A percentile compares a stretch with the other conserved stretches of the same genome.
phyloP scores from a whole-genome alignment of 352 stramenopile genomes.

The Phytophthora megakarya region DNA sequence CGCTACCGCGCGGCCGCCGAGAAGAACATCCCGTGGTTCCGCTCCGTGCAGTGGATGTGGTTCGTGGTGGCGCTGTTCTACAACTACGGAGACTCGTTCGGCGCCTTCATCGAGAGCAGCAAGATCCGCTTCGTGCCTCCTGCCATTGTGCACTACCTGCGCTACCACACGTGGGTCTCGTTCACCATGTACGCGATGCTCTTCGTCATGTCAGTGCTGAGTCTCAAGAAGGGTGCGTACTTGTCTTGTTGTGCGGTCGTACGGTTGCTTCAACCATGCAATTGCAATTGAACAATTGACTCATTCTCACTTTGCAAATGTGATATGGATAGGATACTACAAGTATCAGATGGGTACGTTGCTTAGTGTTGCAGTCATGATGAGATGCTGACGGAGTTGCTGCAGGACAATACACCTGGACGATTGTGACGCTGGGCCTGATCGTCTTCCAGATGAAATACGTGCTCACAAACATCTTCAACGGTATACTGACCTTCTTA shows the following conservation, averaged over 20 bases:
- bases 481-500: constrained; percentile 48
- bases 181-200: constrained; percentile 95
- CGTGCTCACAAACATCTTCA: constrained; percentile 97
- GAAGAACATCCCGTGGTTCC: constrained; percentile 97
- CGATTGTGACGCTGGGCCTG: constrained; percentile 93
- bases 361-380: background rate
- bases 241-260: constrained; percentile 13
- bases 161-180: constrained; percentile 91
- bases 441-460: constrained; percentile 98
- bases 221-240: constrained; percentile 86
- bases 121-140: constrained; percentile 84
- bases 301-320: background rate
- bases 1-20: constrained; percentile 94
- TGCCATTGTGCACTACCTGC: constrained; percentile 84
- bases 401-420: constrained; percentile 95
- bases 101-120: constrained; percentile 83
- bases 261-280: constrained; percentile 6
- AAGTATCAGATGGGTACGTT: constrained; percentile 93
- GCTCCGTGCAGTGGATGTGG: constrained; percentile 98
- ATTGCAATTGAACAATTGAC: constrained; percentile 8
- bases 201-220: constrained; percentile 96
- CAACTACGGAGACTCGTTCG: constrained; percentile 92
- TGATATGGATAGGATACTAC: constrained; percentile 75
- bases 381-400: background rate
- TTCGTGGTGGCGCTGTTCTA: constrained; percentile 97